Percentiles rank a stretch among this genome's conserved stretches.
Evolutionary conservation across 2,329 filamentous ascomycete genomes (phyloP).

Genomic region (Fusarium nurragi): DNA sequence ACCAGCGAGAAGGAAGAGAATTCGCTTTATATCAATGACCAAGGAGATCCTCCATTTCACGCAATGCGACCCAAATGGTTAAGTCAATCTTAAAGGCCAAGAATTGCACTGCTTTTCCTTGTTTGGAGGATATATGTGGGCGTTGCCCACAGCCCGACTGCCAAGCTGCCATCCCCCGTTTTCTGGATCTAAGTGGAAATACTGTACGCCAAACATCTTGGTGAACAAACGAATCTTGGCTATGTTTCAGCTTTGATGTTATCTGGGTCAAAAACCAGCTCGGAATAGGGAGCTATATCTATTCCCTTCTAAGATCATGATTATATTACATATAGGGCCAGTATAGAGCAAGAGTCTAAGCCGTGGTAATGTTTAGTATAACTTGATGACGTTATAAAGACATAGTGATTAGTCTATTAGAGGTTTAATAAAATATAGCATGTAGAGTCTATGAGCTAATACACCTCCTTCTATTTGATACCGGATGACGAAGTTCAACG

Average conservation of each 20-base stretch:
- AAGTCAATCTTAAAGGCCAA: constrained; percentile 23
- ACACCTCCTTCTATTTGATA: no score
- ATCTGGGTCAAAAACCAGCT: no score
- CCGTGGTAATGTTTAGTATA: no score
- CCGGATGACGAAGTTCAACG: no score
- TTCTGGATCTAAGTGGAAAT: constrained; percentile 13
- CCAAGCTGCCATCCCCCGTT: constrained; percentile 14
- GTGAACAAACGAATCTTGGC: constrained; percentile 11
- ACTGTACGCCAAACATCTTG: constrained; percentile 18
- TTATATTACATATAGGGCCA: no score
- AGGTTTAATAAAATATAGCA: no score
- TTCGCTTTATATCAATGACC: constrained; percentile 12
- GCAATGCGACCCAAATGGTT: not conserved
- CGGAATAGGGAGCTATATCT: not conserved
- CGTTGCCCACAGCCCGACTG: not conserved
- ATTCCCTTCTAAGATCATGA: no score
- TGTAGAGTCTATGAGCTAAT: no score
- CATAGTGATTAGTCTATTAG: no score
- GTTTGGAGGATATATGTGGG: constrained; percentile 38
- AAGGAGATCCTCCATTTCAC: not conserved
- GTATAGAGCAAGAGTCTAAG: no score
- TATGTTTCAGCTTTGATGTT: constrained; percentile 13
- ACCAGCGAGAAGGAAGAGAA: not conserved
- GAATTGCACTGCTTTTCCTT: not conserved
- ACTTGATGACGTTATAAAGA: no score